A percentile compares a stretch with the other conserved stretches of the same genome.
Evolutionary conservation across 768 basidiomycete genomes (phyloP).

Genomic region (Rossbeevera mucosa): DNA sequence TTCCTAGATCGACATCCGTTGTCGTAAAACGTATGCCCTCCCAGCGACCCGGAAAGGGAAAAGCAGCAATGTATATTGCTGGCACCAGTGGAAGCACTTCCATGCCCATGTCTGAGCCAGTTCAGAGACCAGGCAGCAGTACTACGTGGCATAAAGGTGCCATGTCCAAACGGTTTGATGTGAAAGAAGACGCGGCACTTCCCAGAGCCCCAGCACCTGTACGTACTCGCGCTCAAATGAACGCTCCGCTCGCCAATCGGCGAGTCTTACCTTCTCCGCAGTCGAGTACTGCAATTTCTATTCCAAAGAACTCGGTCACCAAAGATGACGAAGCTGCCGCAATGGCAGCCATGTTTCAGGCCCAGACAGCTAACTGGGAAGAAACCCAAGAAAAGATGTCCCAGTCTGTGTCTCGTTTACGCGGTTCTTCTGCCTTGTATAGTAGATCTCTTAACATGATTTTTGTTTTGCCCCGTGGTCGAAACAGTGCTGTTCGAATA

Average conservation of each 20-base stretch:
- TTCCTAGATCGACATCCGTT: conserved; percentile 93
- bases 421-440: conserved; percentile 53
- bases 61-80: conserved; percentile 69
- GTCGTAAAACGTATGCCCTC: conserved; percentile 89
- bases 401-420: conserved; percentile 78
- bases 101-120: conserved; percentile 46
- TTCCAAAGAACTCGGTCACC: conserved; percentile 41
- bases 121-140: conserved; percentile 36
- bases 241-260: conserved; percentile 15
- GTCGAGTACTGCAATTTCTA: conserved; percentile 32
- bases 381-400: conserved; percentile 99
- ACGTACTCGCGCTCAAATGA: conserved; percentile 32
- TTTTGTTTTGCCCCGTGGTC: conserved; percentile 37
- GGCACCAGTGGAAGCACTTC: conserved; percentile 39
- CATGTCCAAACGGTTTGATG: conserved; percentile 89
- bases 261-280: conserved; percentile 28
- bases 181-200: conserved; percentile 56
- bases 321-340: conserved; percentile 87
- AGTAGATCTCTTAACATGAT: conserved; percentile 79
- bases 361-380: conserved; percentile 93
- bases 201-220: conserved; percentile 22
- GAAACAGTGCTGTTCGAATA: conserved; percentile 60
- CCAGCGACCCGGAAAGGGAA: conserved; percentile 75
- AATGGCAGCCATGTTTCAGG: conserved; percentile 97
- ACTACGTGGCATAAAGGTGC: conserved; percentile 63